Conservation (phyloP, 2,329 filamentous ascomycete species). For the Nigrospora sphaerica region DNA sequence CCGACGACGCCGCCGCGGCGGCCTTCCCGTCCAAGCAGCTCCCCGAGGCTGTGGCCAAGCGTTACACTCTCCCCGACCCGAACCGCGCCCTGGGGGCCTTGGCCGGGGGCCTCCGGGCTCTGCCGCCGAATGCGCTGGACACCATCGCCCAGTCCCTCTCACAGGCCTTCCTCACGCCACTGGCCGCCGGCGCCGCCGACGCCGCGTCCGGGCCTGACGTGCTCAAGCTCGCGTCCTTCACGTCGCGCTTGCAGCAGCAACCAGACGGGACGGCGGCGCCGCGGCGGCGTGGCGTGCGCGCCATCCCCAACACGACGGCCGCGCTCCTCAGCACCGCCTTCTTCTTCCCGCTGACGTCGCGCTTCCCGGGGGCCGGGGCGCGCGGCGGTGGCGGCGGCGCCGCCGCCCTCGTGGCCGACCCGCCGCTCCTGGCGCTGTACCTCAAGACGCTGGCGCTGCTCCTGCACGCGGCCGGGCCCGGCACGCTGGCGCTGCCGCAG, state of each 20-base stretch:
- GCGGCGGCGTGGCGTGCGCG: slow-evolving; percentile 33
- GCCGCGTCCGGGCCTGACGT: slow-evolving; percentile 70
- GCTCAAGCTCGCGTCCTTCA: slow-evolving; percentile 86
- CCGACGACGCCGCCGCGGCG: slow-evolving; percentile 38
- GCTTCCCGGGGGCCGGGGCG: slow-evolving; percentile 65
- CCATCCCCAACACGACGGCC: slow-evolving; percentile 71
- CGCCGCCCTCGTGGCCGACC: slow-evolving; percentile 58
- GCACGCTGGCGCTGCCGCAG: slow-evolving; percentile 66
- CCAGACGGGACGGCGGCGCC: slow-evolving; percentile 20
- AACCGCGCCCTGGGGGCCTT: neutral
- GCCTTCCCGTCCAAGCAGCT: slow-evolving; percentile 78
- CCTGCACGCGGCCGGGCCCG: slow-evolving; percentile 75
- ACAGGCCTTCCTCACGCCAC: slow-evolving; percentile 67
- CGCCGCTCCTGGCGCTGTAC: slow-evolving; percentile 70
- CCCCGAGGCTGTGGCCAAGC: slow-evolving; percentile 63
- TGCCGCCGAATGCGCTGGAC: slow-evolving; percentile 56
- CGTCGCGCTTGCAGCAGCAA: slow-evolving; percentile 62
- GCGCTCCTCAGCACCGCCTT: slow-evolving; percentile 68
- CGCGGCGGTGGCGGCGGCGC: slow-evolving; percentile 33
- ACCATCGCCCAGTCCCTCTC: slow-evolving; percentile 61
- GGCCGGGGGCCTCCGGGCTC: slow-evolving; percentile 33
- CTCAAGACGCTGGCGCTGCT: slow-evolving; percentile 81
- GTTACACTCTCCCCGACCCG: slow-evolving; percentile 45
- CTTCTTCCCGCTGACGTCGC: slow-evolving; percentile 79
- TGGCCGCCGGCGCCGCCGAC: slow-evolving; percentile 78